Base-by-base conservation (phyloP, 1,139 yeast species). In the Trichomonascaceae sp. region DNA sequence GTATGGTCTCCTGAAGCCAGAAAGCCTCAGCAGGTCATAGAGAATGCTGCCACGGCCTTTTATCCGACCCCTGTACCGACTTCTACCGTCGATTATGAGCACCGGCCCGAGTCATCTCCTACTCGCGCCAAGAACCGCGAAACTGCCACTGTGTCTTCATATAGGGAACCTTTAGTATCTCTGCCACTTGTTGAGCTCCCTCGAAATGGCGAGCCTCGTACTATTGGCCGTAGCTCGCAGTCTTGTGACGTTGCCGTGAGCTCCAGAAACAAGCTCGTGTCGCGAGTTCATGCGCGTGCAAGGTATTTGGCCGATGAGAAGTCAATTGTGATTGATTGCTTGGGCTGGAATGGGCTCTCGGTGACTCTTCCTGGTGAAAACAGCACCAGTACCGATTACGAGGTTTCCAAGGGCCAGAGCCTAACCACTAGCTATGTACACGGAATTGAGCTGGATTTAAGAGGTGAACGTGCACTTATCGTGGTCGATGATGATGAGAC, bases 341-440 rank as follows among this genome's bases (percentile, higher is more conserved):
- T 81, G 56, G 95, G 95, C 1, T 78, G 81, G 71, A 87, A 87
- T 63, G 95, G 95, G 3, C 70, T 84, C 55, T 80, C 79, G 19
- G 77, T 86, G 39, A 75, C 79, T 10, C 77, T 86, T 49, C 91
- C 91, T 1, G 53, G 55, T 20, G 57, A 61, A 1, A 54, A 52
- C 12, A 66, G 67, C 73, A 61, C 77, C 78, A 47, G 47, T 12
- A 61, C 72, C 72, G 64, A 63, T 20, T 60, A 62, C 55, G 61
- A 62, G 8, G 62, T 70, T 6, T 58, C 60, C 45, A 74, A 77
- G 54, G 76, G 75, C 55, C 89, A 85, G 66, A 70, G 76, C 1
- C 74, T 83, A 22, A 73, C 75, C 18, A 69, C 85, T 58, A 85
- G 86, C 12, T 72, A 79, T 51, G 75, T 80, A 45, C 71, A 75